Evolutionary conservation across 2,329 filamentous ascomycete genomes (phyloP), one percentile per base, ranked within the genome.

Genomic region (Colletotrichum horii): DNA sequence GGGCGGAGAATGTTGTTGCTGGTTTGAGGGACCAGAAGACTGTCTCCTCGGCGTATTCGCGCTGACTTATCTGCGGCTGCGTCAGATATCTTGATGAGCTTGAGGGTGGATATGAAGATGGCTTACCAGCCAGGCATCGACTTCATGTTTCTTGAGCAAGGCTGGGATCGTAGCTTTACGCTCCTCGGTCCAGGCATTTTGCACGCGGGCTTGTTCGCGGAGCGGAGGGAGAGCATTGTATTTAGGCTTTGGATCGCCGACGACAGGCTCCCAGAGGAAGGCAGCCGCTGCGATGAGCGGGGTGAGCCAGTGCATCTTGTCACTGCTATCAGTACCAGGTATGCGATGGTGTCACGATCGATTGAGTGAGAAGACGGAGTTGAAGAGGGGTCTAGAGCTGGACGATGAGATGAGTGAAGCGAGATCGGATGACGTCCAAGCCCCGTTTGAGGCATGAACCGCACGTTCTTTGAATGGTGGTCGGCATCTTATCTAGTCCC

Each of bases 41-140:
- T 0, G 87, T 89, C 71, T 89, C 88, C 78, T 89, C 88, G 75
- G 86, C 87, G 78, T 89, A 88, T 77, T 89, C 88, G 66, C 85
- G 85, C 80, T 89, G 87, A 81, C 86, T 87, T 77, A 88, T 87
- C 87, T 89, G 61, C 15, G 12, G 26, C 8, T 24, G 4, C 32
- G 65, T 70, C 14, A 74, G 52, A 24, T 4, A 8, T 8, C 11
- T 6, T 12, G 56, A 6, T 52, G 58, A 15, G 3, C 38, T 69
- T 22, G 12, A 30, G 28, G 15, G 14, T 65, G 70, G 12, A 38
- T 2, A 24, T 60, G 62, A 65, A 16, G 48, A 16, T 58, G 34
- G 83, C 82, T 3, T 26, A 88, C 86, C 67, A 89, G 83, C 88
- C 88, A 89, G 22, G 87, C 87, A 76, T 88, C 87, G 36, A 88